phyloP scores from a whole-genome alignment of 192 early-diverging fungal species.

The Podila epicladia region DNA sequence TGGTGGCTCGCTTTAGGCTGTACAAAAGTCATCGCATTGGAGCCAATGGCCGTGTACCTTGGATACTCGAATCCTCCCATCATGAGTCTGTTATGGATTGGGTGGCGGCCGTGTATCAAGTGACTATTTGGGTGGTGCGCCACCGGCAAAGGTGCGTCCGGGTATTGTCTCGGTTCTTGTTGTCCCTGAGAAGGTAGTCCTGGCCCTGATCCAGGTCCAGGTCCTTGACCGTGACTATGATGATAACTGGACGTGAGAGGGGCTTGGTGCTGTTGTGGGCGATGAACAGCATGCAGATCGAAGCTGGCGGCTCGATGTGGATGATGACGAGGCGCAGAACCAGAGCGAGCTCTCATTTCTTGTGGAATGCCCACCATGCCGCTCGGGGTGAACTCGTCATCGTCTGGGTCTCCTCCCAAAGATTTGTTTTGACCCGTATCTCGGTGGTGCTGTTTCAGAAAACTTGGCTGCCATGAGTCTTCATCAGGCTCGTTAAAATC shows the following conservation, averaged over 20 bases:
- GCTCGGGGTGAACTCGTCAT: conserved; percentile 21
- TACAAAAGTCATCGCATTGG: not conserved
- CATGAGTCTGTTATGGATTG: conserved; percentile 4
- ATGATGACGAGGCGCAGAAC: not conserved
- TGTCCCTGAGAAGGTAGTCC: not conserved
- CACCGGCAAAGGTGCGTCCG: not conserved
- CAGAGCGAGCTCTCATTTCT: not conserved
- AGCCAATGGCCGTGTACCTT: too few relatives aligned
- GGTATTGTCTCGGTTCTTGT: not conserved
- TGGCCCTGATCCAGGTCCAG: not conserved
- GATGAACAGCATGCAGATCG: not conserved
- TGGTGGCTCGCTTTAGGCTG: not conserved
- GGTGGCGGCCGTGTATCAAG: conserved; percentile 11
- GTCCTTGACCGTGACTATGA: too few relatives aligned
- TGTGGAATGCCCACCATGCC: conserved; percentile 28
- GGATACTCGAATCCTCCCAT: not conserved
- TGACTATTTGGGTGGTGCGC: conserved; percentile 9
- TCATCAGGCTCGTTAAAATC: not conserved
- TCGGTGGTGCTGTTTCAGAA: not conserved
- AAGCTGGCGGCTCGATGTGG: not conserved
- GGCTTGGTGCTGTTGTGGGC: not conserved
- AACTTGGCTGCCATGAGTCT: not conserved
- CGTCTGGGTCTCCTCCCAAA: not conserved
- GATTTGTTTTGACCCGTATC: not conserved
- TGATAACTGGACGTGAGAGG: not conserved